phyloP scores from a whole-genome alignment of 805 yeast species.

The Candida multigemmis region DNA sequence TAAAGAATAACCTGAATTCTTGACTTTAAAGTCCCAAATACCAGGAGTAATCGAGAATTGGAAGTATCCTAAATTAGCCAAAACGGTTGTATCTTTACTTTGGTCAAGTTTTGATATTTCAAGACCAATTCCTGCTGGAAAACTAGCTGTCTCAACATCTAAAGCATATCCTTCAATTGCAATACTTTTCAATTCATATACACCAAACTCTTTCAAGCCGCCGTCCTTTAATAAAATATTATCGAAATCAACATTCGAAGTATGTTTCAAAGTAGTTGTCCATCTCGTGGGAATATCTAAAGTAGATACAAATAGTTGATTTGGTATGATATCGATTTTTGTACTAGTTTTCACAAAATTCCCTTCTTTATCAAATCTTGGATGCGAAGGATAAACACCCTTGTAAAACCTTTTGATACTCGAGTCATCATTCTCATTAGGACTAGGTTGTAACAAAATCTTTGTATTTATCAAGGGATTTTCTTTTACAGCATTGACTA shows the following conservation, averaged over 20 bases:
- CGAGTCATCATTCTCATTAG: conserved; percentile 23
- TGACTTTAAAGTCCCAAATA: conserved; percentile 43
- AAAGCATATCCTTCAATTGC: conserved; percentile 66
- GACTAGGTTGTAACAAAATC: conserved; percentile 51
- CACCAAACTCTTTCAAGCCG: conserved; percentile 8
- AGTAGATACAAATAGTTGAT: conserved; percentile 37
- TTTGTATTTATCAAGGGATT: conserved; percentile 44
- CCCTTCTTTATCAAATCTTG: conserved; percentile 18
- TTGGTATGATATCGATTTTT: background rate
- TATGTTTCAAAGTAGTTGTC: conserved; percentile 48
- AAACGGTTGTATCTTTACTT: conserved; percentile 53
- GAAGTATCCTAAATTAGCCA: conserved; percentile 78
- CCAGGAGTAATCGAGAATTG: conserved; percentile 76
- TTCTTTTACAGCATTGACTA: conserved; percentile 29
- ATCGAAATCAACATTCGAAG: conserved; percentile 46
- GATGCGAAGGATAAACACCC: conserved; percentile 28
- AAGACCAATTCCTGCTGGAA: conserved; percentile 47
- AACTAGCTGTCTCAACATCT: conserved; percentile 25
- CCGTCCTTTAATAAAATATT: conserved; percentile 44
- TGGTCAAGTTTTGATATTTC: conserved; percentile 14
- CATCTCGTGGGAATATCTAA: conserved; percentile 59
- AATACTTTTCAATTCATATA: conserved; percentile 43
- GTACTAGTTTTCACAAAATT: background rate
- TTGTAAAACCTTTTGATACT: conserved; percentile 54
- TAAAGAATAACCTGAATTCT: conserved; percentile 8